Conservation (phyloP, 768 basidiomycete genomes). For the Leccinum disarticulatum region DNA sequence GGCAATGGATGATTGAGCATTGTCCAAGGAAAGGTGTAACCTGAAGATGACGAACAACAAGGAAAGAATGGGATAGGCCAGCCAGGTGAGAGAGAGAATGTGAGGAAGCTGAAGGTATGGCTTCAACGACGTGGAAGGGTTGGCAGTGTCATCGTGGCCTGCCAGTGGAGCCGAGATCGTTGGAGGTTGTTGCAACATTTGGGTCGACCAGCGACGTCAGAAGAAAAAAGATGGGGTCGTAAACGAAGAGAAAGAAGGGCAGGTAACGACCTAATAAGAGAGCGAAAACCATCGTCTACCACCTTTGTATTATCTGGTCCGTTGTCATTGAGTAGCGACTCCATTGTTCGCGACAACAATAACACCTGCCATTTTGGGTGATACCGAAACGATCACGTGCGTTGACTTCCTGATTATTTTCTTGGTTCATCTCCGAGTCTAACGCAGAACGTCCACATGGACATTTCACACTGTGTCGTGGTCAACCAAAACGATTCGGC, state of each 20-base stretch:
- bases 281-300: slow-evolving; percentile 7
- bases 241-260: slow-evolving; percentile 11
- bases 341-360: slow-evolving; percentile 35
- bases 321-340: not conserved
- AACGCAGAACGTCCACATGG: not conserved
- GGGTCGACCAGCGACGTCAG: slow-evolving; percentile 41
- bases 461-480: not conserved
- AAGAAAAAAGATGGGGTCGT: slow-evolving; percentile 9
- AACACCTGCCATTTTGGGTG: slow-evolving; percentile 24
- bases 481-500: not conserved
- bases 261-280: slow-evolving; percentile 16
- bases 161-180: slow-evolving; percentile 43
- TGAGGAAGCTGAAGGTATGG: slow-evolving; percentile 85
- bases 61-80: slow-evolving; percentile 88
- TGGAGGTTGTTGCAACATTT: slow-evolving; percentile 30
- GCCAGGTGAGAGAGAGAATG: slow-evolving; percentile 84
- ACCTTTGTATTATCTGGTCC: slow-evolving; percentile 25
- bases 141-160: slow-evolving; percentile 52
- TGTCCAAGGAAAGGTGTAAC: slow-evolving; percentile 68
- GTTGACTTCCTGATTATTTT: not conserved
- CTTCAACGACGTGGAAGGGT: slow-evolving; percentile 46
- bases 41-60: slow-evolving; percentile 86
- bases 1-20: slow-evolving; percentile 64
- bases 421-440: not conserved
- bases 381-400: slow-evolving; percentile 7